Percentiles rank a stretch among this genome's conserved stretches.
Conservation (phyloP, 1,284 basidiomycete genomes). For the Marasmius sp. region DNA sequence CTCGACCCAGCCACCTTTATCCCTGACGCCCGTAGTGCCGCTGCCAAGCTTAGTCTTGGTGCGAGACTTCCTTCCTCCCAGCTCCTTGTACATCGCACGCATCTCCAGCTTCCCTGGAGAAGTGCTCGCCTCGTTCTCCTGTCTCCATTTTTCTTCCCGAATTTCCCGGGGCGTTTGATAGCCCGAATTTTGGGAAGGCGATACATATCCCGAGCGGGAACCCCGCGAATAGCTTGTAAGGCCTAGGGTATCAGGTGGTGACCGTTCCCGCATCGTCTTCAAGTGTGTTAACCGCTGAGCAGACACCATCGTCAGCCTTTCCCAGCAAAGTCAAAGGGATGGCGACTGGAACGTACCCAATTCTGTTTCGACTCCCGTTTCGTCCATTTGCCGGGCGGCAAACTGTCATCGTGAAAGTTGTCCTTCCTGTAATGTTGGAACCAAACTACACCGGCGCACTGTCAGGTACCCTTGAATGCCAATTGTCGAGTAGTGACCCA, state of each 20-base stretch:
- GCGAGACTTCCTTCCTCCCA: constrained; percentile 82
- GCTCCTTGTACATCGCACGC: constrained; percentile 86
- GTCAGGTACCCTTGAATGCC: neutral
- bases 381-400: constrained; percentile 84
- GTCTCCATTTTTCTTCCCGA: constrained; percentile 72
- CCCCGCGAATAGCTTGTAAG: constrained; percentile 38
- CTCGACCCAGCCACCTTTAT: constrained; percentile 66
- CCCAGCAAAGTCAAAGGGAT: neutral
- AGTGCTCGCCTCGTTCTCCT: constrained; percentile 51
- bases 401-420: constrained; percentile 72
- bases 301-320: neutral
- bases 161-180: constrained; percentile 77
- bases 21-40: constrained; percentile 47
- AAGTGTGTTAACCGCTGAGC: constrained; percentile 60
- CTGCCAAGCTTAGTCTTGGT: constrained; percentile 64
- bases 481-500: constrained; percentile 33
- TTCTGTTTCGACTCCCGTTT: constrained; percentile 82
- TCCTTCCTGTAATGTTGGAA: constrained; percentile 84
- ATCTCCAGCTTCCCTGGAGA: constrained; percentile 78
- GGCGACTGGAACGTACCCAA: constrained; percentile 56
- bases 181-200: constrained; percentile 54
- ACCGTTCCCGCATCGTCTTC: constrained; percentile 45
- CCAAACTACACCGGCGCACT: constrained; percentile 64
- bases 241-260: constrained; percentile 28
- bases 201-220: constrained; percentile 44